These are phyloP conservation scores for Miscanthus lutarioriparius DNA, from an alignment of 176 grass and related monocot genomes.

Conservation along the genomic window DNA sequence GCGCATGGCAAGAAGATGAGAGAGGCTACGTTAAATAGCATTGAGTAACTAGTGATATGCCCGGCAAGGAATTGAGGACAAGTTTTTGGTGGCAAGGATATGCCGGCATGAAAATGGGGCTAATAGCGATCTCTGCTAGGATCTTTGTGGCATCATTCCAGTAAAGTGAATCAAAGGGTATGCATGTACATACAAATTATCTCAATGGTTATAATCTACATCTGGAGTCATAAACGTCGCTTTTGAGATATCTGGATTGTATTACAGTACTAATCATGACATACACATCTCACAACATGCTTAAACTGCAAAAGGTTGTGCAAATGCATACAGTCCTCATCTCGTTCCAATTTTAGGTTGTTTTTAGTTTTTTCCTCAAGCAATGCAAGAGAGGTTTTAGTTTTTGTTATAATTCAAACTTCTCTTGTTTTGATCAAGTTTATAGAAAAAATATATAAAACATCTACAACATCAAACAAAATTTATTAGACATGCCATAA, in stretches of 20 bases:
- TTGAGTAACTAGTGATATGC: neutral
- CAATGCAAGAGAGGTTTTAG: too few species aligned
- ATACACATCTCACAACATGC: too few species aligned
- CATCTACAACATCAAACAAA: too few species aligned
- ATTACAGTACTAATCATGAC: neutral
- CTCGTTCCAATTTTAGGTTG: too few species aligned
- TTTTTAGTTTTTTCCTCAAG: too few species aligned
- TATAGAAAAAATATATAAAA: too few species aligned
- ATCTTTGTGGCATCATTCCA: neutral
- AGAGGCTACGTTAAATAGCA: neutral
- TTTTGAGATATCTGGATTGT: neutral
- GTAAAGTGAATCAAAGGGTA: neutral
- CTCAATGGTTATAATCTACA: neutral
- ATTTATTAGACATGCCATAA: too few species aligned
- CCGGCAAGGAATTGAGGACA: neutral
- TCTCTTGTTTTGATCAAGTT: too few species aligned
- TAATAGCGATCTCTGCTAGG: neutral
- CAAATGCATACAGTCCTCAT: too few species aligned
- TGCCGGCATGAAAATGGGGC: neutral
- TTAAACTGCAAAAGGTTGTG: too few species aligned
- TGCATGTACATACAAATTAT: neutral
- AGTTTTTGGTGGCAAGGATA: neutral
- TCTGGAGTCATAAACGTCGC: neutral
- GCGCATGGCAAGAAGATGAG: neutral
- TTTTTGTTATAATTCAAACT: too few species aligned